phyloP scores from a whole-genome alignment of 2,329 filamentous ascomycete genomes.

The Colletotrichum sidae region DNA sequence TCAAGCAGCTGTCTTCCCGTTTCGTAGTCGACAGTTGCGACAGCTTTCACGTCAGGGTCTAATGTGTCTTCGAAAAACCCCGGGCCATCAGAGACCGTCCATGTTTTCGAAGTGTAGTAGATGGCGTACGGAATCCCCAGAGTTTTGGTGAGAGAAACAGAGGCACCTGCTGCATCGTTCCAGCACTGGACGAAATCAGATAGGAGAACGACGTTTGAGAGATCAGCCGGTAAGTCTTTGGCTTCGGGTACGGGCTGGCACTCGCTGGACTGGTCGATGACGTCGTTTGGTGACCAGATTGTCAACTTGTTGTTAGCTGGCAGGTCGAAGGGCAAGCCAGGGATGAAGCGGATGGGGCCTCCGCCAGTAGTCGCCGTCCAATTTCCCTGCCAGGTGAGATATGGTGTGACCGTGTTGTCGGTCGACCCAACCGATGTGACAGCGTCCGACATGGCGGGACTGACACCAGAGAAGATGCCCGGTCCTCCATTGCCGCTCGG shows the following conservation, averaged over 20 bases:
- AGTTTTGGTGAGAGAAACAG: conserved; percentile 32
- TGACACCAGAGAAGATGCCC: conserved; percentile 13
- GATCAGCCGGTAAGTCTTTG: neutral
- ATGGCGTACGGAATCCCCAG: conserved; percentile 53
- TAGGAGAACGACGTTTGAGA: conserved; percentile 3
- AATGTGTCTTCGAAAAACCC: conserved; percentile 43
- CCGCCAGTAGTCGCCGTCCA: conserved; percentile 17
- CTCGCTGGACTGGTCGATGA: neutral
- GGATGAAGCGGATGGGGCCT: conserved; percentile 43
- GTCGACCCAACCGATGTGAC: conserved; percentile 28
- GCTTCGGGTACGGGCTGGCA: conserved; percentile 17
- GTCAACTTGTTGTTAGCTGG: conserved; percentile 6
- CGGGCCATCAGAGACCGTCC: conserved; percentile 55
- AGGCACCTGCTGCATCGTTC: neutral
- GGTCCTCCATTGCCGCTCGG: conserved; percentile 24
- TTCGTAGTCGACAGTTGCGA: neutral
- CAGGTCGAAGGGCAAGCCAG: conserved; percentile 16
- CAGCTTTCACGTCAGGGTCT: conserved; percentile 9
- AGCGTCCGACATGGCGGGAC: conserved; percentile 15
- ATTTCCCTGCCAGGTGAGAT: conserved; percentile 26
- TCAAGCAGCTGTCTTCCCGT: conserved; percentile 9
- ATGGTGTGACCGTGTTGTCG: conserved; percentile 30
- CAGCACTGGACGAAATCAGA: conserved; percentile 7
- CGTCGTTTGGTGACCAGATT: conserved; percentile 16
- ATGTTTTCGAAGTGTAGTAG: conserved; percentile 52